These are phyloP conservation scores for Euptelea pleiosperma DNA, from an alignment of 164 flowering plant species.

Conservation along the genomic window DNA sequence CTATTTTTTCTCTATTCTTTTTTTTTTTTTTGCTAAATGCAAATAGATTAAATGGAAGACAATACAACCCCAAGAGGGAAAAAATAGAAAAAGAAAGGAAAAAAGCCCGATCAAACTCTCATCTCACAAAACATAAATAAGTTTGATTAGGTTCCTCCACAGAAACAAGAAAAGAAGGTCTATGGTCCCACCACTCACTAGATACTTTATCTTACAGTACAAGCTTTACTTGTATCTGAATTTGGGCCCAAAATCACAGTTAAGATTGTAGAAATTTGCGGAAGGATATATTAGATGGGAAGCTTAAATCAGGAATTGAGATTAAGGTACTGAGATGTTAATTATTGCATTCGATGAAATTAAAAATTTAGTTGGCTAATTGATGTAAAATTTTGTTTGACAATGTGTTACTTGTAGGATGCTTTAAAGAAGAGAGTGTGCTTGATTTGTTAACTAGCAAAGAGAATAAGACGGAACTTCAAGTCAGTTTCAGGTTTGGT, in stretches of 20 bases:
- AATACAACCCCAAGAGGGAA: no score
- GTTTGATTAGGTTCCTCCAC: no score
- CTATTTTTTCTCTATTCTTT: not conserved
- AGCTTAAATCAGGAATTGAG: conserved; percentile 90
- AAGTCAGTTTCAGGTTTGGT: conserved; percentile 86
- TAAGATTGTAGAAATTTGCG: conserved; percentile 86
- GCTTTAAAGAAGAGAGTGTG: conserved; percentile 82
- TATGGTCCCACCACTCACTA: no score
- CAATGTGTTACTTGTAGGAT: conserved; percentile 46
- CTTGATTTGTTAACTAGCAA: conserved; percentile 68
- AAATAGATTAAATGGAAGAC: no score
- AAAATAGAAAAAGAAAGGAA: no score
- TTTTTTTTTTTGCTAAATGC: no score
- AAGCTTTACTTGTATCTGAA: conserved; percentile 90
- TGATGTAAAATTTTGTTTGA: not conserved
- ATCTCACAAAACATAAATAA: no score
- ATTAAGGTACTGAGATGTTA: conserved; percentile 57
- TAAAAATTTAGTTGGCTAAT: not conserved
- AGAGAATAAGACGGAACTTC: conserved; percentile 73
- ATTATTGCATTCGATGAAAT: not conserved
- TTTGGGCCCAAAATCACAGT: conserved; percentile 90
- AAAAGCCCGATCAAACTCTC: not conserved
- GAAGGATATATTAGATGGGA: conserved; percentile 78
- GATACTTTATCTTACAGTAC: conserved; percentile 10
- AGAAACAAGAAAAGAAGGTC: no score